These are phyloP conservation scores for Tardiomyces depauwii DNA, from an alignment of 1,139 yeast species.

Conservation along the genomic window DNA sequence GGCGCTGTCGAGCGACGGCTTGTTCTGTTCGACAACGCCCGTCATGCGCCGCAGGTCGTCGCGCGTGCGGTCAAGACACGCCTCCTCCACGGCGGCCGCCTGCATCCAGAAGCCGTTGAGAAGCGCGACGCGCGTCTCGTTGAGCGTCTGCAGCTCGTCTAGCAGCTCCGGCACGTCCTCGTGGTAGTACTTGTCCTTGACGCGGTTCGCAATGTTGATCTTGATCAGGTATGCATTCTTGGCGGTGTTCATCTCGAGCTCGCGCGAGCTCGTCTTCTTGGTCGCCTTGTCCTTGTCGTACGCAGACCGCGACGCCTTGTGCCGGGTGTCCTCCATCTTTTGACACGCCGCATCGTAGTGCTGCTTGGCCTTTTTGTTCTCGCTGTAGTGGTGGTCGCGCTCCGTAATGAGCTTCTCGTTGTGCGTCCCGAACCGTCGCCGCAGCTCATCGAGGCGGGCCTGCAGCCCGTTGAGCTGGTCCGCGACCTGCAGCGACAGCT, in stretches of 20 bases:
- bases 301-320: conserved; percentile 47
- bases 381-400: conserved; percentile 51
- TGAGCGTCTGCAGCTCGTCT: conserved; percentile 76
- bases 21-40: conserved; percentile 54
- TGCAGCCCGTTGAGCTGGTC: conserved; percentile 50
- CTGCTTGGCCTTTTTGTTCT: conserved; percentile 59
- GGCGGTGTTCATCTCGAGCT: conserved; percentile 71
- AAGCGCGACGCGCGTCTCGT: conserved; percentile 65
- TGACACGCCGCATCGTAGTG: conserved; percentile 72
- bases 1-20: conserved; percentile 66
- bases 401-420: conserved; percentile 48
- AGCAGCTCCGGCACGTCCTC: conserved; percentile 90
- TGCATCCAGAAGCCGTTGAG: conserved; percentile 59
- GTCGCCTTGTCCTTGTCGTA: conserved; percentile 44
- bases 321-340: conserved; percentile 68
- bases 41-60: conserved; percentile 45
- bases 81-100: conserved; percentile 55
- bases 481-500: conserved; percentile 49
- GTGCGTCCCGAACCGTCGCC: conserved; percentile 46
- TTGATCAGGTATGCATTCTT: conserved; percentile 76
- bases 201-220: conserved; percentile 75
- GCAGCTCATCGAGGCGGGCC: conserved; percentile 41
- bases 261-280: conserved; percentile 49
- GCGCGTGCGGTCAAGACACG: conserved; percentile 41
- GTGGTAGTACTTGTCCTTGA: conserved; percentile 84